A percentile compares a stretch with the other conserved stretches of the same genome.
Conservation (phyloP, 306 rosid species). For the Styphnolobium japonicum region DNA sequence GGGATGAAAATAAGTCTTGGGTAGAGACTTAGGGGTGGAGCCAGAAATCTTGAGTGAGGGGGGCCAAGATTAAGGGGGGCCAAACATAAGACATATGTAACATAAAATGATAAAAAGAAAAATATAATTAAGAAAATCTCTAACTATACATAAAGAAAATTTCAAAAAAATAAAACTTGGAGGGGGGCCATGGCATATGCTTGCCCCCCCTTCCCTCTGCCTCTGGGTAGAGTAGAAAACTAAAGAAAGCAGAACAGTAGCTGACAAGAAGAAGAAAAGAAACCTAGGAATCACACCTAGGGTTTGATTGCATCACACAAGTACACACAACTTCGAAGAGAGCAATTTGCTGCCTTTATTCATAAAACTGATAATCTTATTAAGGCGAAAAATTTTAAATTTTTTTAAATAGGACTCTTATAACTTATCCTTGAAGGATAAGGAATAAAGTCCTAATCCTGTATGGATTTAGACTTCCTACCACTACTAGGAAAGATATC, state of each 20-base stretch:
- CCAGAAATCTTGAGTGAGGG: too few relatives aligned
- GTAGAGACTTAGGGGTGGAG: too few relatives aligned
- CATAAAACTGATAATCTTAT: background rate
- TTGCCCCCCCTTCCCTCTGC: too few relatives aligned
- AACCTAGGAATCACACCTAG: background rate
- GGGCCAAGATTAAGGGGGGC: too few relatives aligned
- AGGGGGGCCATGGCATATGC: too few relatives aligned
- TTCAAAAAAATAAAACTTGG: too few relatives aligned
- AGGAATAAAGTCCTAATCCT: background rate
- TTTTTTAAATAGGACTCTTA: background rate
- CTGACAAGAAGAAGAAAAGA: background rate
- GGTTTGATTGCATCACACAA: conserved; percentile 6
- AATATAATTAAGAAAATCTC: too few relatives aligned
- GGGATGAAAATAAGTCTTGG: background rate
- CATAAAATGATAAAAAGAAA: too few relatives aligned
- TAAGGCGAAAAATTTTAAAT: background rate
- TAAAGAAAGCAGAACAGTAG: background rate
- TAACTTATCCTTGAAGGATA: background rate
- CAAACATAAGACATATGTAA: too few relatives aligned
- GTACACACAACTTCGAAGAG: background rate
- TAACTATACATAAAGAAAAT: too few relatives aligned
- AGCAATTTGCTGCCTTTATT: background rate
- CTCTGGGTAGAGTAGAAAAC: background rate
- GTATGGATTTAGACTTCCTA: background rate
- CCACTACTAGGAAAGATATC: background rate